Percentiles rank a stretch among this genome's conserved stretches.
These are phyloP conservation scores for Talaromyces sp. DNA, from an alignment of 2,329 filamentous ascomycete genomes.

Conservation along the genomic window DNA sequence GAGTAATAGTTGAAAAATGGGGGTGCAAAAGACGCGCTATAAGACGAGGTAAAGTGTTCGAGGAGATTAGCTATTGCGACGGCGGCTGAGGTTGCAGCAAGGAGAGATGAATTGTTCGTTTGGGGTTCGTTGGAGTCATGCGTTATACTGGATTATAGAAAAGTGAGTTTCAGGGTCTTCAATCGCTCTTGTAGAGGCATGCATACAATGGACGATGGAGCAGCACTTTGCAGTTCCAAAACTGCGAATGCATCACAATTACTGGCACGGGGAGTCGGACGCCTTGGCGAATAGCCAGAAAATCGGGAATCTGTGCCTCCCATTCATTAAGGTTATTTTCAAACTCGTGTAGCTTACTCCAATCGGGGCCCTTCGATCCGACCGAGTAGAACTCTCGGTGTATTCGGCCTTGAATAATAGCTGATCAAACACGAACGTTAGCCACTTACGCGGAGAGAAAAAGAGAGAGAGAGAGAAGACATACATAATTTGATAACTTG, in stretches of 20 bases:
- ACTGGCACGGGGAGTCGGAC: constrained; percentile 2
- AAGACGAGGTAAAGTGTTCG: constrained; percentile 13
- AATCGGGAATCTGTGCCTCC: constrained; percentile 4
- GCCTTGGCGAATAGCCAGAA: constrained; percentile 2
- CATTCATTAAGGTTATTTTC: constrained; percentile 5
- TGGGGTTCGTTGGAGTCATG: neutral
- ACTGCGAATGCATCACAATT: constrained; percentile 7
- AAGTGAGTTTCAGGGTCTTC: neutral
- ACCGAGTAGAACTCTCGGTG: constrained; percentile 12
- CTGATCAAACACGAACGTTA: neutral
- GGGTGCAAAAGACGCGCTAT: constrained; percentile 8
- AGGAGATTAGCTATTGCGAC: constrained; percentile 2
- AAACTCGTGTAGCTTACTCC: constrained; percentile 3
- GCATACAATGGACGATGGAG: constrained; percentile 10
- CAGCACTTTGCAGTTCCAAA: constrained; percentile 9
- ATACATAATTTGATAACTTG: constrained; percentile 10
- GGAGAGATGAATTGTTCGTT: constrained; percentile 4
- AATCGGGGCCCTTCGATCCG: constrained; percentile 1
- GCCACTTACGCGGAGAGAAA: neutral
- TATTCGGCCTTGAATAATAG: constrained; percentile 12
- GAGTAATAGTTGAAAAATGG: constrained; percentile 13
- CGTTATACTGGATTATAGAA: neutral
- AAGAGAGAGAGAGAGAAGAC: neutral
- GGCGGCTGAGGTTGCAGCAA: constrained; percentile 6
- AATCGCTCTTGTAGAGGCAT: neutral